Evolutionary conservation across 192 early-diverging fungal species (phyloP), one percentile per base, ranked within the genome.

Genomic region (Spizellomyces punctatus): DNA sequence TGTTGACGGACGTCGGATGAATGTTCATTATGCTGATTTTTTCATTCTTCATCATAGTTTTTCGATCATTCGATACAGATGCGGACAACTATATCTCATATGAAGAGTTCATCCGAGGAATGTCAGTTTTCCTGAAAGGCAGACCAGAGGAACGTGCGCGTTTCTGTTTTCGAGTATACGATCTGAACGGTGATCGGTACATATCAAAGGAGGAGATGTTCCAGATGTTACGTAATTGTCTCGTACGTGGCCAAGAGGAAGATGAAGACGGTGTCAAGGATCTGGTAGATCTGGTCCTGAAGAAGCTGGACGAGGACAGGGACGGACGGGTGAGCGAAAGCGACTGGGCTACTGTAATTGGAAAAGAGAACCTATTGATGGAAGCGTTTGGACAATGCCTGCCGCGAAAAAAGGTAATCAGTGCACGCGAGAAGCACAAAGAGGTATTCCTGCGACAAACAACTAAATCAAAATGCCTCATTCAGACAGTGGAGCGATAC

Each of bases 121-220:
- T 88, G 84, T 78, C 81, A 8, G 75, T 85, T 6, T 86, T 85
- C 62, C 72, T 88, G 21, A 85, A 85, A 63, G 84, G 84, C 16
- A 73, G 77, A 10, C 75, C 74, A 19, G 84, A 86, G 66, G 84
- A 86, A 64, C 73, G 74, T 43, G 64, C 82, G 17, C 79, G 79
- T 60, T 88, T 86, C 64, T 86, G 85, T 72, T 88, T 88, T 74
- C 72, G 86, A 21, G 83, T 88, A 8, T 88, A 88, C 63, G 86
- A 88, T 69, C 66, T 88, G 10, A 88, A 88, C 52, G 85, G 85
- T 22, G 86, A 88, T 73, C 78, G 82, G 10, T 85, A 85, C 74
- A 87, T 88, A 56, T 82, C 83, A 48, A 88, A 88, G 67, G 86
- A 88, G 56, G 86, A 88, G 72, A 88, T 88, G 86, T 88, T 79